Base-by-base conservation (phyloP, 2,329 filamentous ascomycete species). In the Chaetomiaceae sp. region DNA sequence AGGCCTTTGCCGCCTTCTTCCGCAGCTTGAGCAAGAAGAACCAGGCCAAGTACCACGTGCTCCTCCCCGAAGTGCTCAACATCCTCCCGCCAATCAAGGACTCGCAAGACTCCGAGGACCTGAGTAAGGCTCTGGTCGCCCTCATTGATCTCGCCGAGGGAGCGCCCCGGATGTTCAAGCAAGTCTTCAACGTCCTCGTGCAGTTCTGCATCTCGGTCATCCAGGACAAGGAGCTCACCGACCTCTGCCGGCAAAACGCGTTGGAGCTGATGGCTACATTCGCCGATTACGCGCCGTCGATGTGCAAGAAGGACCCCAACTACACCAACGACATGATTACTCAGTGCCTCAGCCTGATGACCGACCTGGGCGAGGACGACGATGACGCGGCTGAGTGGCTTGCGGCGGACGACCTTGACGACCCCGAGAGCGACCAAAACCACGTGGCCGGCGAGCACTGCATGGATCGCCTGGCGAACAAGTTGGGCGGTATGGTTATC, bases 261-360 rank as follows among this genome's bases (percentile, higher is more conserved):
- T 78, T 99, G 38, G 94, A 99, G 70, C 81, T 99, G 52, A 96
- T 99, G 89, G 91, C 91, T 23, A 99, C 94, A 0, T 99, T 99
- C 69, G 91, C 92, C 61, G 94, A 99, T 67, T 94, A 92, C 65
- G 88, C 90, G 1, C 91, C 94, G 4, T 87, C 87, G 34, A 92
- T 97, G 85, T 97, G 94, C 77, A 89, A 87, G 68, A 96, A 96
- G 69, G 92, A 99, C 67, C 72, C 84, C n/a, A 87, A 84, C 11
- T 99, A 95, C 72, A 94, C 91, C 2, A 85, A 82, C 56, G 91
- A 96, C 60, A 99, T 99, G 94, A 95, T 99, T 60, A 97, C 91
- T 1, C 94, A 99, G 71, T 99, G 94, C 70, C 75, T 99, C 62
- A 97, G 92, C 63, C 75, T 99, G 63, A 99, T 99, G 94, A 97